These are phyloP conservation scores for Podaxis sp. DNA, from an alignment of 768 basidiomycete genomes.

Conservation along the genomic window DNA sequence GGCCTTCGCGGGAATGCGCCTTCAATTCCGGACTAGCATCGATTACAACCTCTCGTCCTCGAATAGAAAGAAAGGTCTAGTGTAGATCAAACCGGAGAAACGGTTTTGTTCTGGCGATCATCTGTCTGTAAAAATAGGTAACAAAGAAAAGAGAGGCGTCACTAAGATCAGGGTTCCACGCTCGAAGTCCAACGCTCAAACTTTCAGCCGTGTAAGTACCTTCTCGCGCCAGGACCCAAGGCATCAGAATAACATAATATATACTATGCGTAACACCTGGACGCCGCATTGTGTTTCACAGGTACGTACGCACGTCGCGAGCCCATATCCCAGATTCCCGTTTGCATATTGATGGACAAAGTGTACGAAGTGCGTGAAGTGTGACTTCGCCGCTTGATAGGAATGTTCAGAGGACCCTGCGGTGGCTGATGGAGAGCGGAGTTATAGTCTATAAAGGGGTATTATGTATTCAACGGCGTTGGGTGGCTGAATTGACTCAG, in stretches of 20 bases:
- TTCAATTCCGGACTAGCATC: not conserved
- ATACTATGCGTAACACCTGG: not conserved
- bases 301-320: not conserved
- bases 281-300: not conserved
- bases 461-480: not conserved
- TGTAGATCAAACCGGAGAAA: not conserved
- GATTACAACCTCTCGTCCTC: not conserved
- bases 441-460: not conserved
- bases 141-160: not conserved
- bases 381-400: not conserved
- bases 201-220: not conserved
- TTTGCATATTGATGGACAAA: not conserved
- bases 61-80: not conserved
- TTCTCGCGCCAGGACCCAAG: not conserved
- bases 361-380: not conserved
- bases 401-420: not conserved
- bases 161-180: not conserved
- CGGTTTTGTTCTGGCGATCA: not conserved
- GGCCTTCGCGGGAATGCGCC: not conserved
- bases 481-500: slow-evolving; percentile 3
- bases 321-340: not conserved
- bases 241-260: not conserved
- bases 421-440: not conserved
- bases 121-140: not conserved
- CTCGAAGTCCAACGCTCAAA: not conserved